Evolutionary conservation across 176 grass and related monocot genomes (phyloP), one percentile per base, ranked within the genome.

Genomic region (Cenchrus purpureus): DNA sequence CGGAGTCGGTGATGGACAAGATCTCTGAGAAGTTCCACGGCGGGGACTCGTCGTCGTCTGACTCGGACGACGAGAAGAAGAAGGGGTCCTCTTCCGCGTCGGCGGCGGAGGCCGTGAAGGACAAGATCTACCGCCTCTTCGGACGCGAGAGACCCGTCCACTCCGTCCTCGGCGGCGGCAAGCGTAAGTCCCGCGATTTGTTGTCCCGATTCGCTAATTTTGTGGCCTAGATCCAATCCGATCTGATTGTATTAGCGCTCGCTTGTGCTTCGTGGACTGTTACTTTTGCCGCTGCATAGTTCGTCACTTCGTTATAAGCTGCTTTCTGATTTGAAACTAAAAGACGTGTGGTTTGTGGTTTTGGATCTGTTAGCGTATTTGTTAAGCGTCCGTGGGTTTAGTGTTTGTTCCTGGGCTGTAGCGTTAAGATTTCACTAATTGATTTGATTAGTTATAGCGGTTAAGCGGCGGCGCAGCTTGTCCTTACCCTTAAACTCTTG

Each of bases 101-200:
- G 11, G 54, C 80, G 31, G 53, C 85, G 8, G 13, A 86, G 25
- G 73, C 74, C 43, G 19, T 84, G 77, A 82, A 95, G 69, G 49
- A 73, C 46, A 98, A 91, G 89, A 91, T 95, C 85, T 95, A 85
- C 65, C 91, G 91, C 78, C 91, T 93, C 65, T 93, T 90, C 88
- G 88, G 91, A 66, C 85, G 91, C 5, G 88, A 93, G 81, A 61
- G 68, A 50, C 73, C 91, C 60, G 85, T 93, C 51, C 88, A 93
- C 88, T 76, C 88, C 55, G 88, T 93, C 82, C 91, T 93, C 72
- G 91, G 88, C 67, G 88, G 91, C 59, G 91, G 88, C 59, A 85
- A 85, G 85, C 66, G 91, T 93, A 78, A 78, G 85, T 3, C 34
- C 77, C 5, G 68, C 73, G 72, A 86, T 91, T 43, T 82, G 22